phyloP scores from a whole-genome alignment of 495 filamentous ascomycete species.

The Podospora conica region DNA sequence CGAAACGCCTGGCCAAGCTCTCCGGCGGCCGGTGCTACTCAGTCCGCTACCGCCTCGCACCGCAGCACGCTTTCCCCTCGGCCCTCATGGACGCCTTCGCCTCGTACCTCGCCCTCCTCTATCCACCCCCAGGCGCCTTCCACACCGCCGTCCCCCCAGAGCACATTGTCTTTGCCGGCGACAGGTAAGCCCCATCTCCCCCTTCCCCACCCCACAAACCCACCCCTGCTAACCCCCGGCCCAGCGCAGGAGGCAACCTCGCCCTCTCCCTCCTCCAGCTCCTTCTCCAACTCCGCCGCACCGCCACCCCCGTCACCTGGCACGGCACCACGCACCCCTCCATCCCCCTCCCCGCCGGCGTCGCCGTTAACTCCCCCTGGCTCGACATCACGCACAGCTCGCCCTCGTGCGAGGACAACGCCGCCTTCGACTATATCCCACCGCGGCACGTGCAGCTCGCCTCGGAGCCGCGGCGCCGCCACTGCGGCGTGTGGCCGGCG shows the following conservation, averaged over 20 bases:
- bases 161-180: constrained; percentile 76
- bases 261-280: constrained; percentile 64
- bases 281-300: constrained; percentile 62
- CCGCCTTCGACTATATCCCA: constrained; percentile 69
- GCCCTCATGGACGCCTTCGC: constrained; percentile 77
- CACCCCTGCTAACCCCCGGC: neutral
- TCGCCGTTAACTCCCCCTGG: constrained; percentile 66
- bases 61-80: constrained; percentile 76
- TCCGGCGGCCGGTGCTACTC: constrained; percentile 59
- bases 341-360: constrained; percentile 64
- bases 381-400: constrained; percentile 67
- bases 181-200: constrained; percentile 37
- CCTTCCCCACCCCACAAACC: neutral
- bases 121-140: constrained; percentile 66
- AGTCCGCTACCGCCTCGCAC: constrained; percentile 83
- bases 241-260: constrained; percentile 76
- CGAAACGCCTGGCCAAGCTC: constrained; percentile 43
- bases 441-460: constrained; percentile 30
- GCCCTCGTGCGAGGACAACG: constrained; percentile 60
- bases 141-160: constrained; percentile 63
- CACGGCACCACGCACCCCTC: constrained; percentile 47
- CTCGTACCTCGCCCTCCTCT: constrained; percentile 76
- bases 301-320: constrained; percentile 50
- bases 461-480: constrained; percentile 35
- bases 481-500: constrained; percentile 65